Evolutionary conservation across 176 grass and related monocot species (phyloP), one percentile per base, ranked within the genome.

Genomic region (Chrysopogon serrulatus): DNA sequence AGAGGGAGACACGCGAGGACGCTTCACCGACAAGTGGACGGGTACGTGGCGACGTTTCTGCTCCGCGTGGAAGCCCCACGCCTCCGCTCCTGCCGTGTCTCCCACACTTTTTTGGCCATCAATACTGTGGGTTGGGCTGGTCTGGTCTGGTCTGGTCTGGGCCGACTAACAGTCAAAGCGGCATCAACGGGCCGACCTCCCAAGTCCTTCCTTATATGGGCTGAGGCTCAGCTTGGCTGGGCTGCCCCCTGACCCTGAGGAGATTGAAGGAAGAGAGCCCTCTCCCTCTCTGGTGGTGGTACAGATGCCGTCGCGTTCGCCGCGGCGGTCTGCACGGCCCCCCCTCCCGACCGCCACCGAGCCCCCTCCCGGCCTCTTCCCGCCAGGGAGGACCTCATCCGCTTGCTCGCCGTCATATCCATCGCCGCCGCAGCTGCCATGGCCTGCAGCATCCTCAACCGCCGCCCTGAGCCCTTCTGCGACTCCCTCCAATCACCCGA

Each of bases 291-390:
- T n/a, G n/a, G n/a, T n/a, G n/a, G n/a, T n/a, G n/a, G n/a, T n/a
- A n/a, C n/a, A 16, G 51, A 54, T 56, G 68, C 24, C 41, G 67
- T 26, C 67, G 36, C 35, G 65, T 39, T 39, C 59, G 62, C 61
- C 30, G 61, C 77, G 63, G 78, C 78, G 8, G 30, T 23, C 19
- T 43, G 34, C 57, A 10, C 24, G 24, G 63, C 3, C 2, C 6
- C n/a, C 39, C 40, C 41, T 28, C 10, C 71, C 44, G 47, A 54
- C 5, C 71, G 27, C 71, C 43, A 16, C 34, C 63, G 95, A 91
- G 84, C 95, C 92, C 51, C 90, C 92, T 43, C 43, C 71, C 19
- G 74, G 90, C 10, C 87, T 98, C 79, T 93, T 98, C 79, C 95
- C 6, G 68, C 71, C 35, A 81, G 78, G 39, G 26, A 47, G 7